A percentile compares a stretch with the other conserved stretches of the same genome.
Conservation (phyloP, 208 protist species). For the Acanthamoeba sp. region DNA sequence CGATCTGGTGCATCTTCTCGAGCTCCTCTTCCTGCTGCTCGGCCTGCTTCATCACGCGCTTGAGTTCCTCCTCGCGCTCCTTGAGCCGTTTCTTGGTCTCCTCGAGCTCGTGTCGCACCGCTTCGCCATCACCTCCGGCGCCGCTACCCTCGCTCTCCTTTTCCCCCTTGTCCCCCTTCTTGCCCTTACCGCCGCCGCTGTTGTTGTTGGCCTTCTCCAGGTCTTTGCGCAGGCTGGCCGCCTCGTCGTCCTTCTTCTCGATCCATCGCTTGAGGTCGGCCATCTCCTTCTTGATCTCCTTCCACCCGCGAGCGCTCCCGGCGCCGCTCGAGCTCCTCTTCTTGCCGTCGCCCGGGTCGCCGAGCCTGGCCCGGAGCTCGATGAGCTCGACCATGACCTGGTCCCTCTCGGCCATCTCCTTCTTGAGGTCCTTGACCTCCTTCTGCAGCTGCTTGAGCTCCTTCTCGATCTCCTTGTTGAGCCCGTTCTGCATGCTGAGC, state of each 20-base stretch:
- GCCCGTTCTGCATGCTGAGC: not conserved
- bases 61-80: constrained; percentile 36
- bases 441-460: constrained; percentile 66
- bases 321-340: not conserved
- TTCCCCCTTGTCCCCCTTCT: not conserved
- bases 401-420: constrained; percentile 51
- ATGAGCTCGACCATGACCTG: constrained; percentile 2
- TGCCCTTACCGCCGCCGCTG: not conserved
- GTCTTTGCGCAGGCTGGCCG: not conserved
- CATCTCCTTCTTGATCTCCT: constrained; percentile 53
- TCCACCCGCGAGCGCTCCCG: not conserved
- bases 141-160: not conserved
- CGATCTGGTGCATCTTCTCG: constrained; percentile 20
- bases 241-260: not conserved
- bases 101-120: constrained; percentile 6
- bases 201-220: not conserved
- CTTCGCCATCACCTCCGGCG: not conserved
- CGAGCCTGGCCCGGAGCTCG: constrained; percentile 2
- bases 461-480: constrained; percentile 67
- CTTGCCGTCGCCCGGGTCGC: not conserved
- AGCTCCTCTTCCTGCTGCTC: constrained; percentile 25
- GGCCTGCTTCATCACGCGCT: not conserved
- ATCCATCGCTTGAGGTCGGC: constrained; percentile 43
- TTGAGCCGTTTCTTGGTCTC: constrained; percentile 8
- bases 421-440: constrained; percentile 22